Conservation (phyloP, 345 rosid species). For the Lepidium aucheri region DNA sequence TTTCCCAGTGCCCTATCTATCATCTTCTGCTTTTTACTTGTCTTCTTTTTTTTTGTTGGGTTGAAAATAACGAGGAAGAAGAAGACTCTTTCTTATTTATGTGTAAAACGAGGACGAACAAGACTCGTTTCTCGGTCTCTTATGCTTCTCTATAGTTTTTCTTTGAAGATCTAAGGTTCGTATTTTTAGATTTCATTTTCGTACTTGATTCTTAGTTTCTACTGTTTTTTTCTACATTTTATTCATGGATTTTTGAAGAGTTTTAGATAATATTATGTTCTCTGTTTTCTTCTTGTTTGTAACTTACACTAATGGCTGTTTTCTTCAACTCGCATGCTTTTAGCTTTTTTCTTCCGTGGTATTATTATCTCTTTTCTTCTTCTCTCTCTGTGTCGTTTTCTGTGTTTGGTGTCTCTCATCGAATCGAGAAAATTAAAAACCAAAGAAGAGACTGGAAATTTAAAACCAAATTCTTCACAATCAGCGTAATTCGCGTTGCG, state of each 20-base stretch:
- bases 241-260: background rate
- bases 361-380: background rate
- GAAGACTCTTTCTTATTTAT: background rate
- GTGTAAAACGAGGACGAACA: background rate
- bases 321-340: slow-evolving; percentile 7
- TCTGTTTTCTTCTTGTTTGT: background rate
- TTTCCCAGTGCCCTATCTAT: slow-evolving; percentile 13
- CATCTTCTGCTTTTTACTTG: slow-evolving; percentile 10
- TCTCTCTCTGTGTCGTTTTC: slow-evolving; percentile 18
- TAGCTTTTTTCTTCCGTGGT: background rate
- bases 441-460: background rate
- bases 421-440: slow-evolving; percentile 3
- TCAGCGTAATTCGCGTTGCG: background rate
- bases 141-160: background rate
- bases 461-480: background rate
- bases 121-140: background rate
- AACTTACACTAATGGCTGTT: background rate
- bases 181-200: background rate
- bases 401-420: slow-evolving; percentile 23
- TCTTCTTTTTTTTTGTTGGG: background rate
- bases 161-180: slow-evolving; percentile 14
- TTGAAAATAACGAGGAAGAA: slow-evolving; percentile 1
- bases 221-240: background rate
- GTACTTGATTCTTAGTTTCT: background rate
- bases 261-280: background rate